Evolutionary conservation across 257 asterid genomes (phyloP).

Genomic region (Plantago elongata): DNA sequence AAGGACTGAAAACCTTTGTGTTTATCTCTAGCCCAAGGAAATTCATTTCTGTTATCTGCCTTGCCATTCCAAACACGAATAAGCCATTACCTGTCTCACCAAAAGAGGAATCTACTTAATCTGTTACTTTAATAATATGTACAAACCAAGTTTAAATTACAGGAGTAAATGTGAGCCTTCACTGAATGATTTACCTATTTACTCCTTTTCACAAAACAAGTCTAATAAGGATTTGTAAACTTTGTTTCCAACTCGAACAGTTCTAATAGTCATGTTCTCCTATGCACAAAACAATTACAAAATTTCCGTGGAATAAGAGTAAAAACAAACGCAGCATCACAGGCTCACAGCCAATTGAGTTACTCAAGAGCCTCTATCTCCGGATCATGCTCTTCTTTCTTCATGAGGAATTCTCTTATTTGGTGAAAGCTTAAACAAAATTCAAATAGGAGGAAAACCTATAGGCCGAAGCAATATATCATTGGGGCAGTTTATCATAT

Average conservation of each 20-base stretch:
- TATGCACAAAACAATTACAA: not conserved
- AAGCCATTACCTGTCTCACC: conserved; percentile 73
- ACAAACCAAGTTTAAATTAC: not conserved
- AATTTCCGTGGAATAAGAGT: not conserved
- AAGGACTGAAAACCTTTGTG: conserved; percentile 51
- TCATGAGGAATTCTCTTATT: no score
- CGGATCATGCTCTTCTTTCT: no score
- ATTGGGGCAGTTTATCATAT: no score
- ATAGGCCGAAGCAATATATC: no score
- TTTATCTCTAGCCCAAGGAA: conserved; percentile 88
- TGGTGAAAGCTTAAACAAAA: no score
- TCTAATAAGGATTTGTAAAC: not conserved
- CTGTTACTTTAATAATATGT: not conserved
- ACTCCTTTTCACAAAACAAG: not conserved
- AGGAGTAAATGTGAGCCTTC: not conserved
- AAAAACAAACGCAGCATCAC: not conserved
- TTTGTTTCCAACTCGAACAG: not conserved
- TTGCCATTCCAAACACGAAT: conserved; percentile 78
- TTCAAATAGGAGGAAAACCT: no score
- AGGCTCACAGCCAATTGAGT: not conserved
- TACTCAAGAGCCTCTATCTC: not conserved
- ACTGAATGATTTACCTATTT: no score
- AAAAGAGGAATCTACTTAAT: conserved; percentile 5
- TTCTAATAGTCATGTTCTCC: not conserved
- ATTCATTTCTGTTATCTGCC: conserved; percentile 57